Conservation (phyloP, 192 early-diverging fungal genomes). For the Backusella luteola region DNA sequence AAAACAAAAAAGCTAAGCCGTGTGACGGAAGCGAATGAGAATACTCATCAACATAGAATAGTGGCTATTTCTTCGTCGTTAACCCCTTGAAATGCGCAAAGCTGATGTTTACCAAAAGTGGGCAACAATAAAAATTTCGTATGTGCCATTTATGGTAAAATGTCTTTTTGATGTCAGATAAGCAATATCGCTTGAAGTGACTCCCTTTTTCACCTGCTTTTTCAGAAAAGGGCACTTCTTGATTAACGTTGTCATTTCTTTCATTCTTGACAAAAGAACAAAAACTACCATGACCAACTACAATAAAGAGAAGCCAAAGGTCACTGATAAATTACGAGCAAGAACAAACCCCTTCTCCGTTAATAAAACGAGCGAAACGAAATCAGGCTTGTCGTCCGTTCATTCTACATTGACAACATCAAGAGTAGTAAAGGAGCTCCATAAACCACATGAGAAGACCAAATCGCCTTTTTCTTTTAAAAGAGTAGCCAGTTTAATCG, state of each 20-base stretch:
- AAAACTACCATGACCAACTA: not conserved
- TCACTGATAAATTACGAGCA: not conserved
- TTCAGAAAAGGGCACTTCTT: too few species aligned
- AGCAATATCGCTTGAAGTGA: not conserved
- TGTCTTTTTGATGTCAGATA: too few species aligned
- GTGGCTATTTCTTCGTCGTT: too few species aligned
- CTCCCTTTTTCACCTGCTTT: not conserved
- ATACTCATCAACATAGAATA: too few species aligned
- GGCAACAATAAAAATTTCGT: too few species aligned
- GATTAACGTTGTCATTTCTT: not conserved
- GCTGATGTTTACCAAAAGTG: too few species aligned
- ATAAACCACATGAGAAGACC: not conserved
- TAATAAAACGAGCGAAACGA: not conserved
- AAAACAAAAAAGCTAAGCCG: too few species aligned
- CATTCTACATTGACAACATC: not conserved
- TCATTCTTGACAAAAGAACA: not conserved
- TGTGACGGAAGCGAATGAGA: too few species aligned
- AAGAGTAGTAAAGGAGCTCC: not conserved
- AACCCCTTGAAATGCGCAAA: too few species aligned
- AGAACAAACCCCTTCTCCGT: not conserved
- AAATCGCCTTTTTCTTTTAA: not conserved
- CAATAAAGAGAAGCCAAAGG: not conserved
- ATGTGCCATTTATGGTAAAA: too few species aligned
- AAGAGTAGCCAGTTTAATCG: not conserved
- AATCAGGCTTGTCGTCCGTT: not conserved